Evolutionary conservation across 1,284 basidiomycete genomes (phyloP).

Genomic region (Microbotryomycetes sp.): DNA sequence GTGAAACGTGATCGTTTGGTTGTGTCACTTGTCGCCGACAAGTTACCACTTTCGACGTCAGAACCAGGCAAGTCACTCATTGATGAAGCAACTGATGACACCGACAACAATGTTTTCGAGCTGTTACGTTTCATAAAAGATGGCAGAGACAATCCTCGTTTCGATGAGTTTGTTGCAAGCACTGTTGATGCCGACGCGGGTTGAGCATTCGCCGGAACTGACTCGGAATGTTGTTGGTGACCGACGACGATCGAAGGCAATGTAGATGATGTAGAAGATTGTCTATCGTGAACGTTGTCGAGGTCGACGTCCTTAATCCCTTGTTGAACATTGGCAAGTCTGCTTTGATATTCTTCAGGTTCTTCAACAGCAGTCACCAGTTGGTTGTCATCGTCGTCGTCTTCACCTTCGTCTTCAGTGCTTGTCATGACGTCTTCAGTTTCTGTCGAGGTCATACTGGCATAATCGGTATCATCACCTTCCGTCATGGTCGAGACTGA

Average conservation of each 20-base stretch:
- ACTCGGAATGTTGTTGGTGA: not conserved
- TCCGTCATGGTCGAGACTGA: constrained; percentile 11
- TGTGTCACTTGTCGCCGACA: too few relatives aligned
- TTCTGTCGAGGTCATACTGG: constrained; percentile 58
- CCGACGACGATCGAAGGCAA: constrained; percentile 23
- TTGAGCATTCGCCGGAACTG: not conserved
- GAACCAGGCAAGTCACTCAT: too few relatives aligned
- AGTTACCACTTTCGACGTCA: too few relatives aligned
- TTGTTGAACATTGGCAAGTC: constrained; percentile 9
- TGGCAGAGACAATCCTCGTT: constrained; percentile 21
- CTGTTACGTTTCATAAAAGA: constrained; percentile 25
- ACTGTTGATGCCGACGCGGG: not conserved
- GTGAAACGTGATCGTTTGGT: too few relatives aligned
- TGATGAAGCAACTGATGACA: too few relatives aligned
- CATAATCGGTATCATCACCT: constrained; percentile 56
- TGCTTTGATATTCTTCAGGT: constrained; percentile 8
- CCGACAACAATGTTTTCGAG: not conserved
- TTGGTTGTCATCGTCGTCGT: not conserved
- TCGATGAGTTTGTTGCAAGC: not conserved
- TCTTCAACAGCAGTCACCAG: constrained; percentile 7
- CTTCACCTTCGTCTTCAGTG: constrained; percentile 38
- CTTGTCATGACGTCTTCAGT: constrained; percentile 48
- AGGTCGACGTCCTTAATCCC: constrained; percentile 35
- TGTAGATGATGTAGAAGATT: constrained; percentile 1
- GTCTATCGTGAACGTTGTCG: constrained; percentile 15